These are phyloP conservation scores for Daldinia childiae DNA, from an alignment of 495 filamentous ascomycete genomes.

Conservation along the genomic window DNA sequence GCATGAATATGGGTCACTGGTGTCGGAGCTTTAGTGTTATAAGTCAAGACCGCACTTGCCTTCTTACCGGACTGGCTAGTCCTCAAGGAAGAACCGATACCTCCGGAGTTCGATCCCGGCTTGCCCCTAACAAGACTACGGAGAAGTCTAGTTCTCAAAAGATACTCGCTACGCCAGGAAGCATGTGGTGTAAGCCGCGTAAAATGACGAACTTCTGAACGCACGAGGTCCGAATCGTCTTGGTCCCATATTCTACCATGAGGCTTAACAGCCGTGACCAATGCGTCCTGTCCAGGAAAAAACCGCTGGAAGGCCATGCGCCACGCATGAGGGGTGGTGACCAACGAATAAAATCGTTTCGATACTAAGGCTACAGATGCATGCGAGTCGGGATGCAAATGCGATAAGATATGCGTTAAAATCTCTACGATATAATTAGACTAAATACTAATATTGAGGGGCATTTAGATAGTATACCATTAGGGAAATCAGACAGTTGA, in stretches of 20 bases:
- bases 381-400: constrained; percentile 82
- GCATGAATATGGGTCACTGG: constrained; percentile 81
- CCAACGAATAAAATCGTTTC: constrained; percentile 79
- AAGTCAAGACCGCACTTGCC: constrained; percentile 70
- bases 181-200: constrained; percentile 78
- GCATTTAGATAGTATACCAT: constrained; percentile 66
- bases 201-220: constrained; percentile 70
- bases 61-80: constrained; percentile 64
- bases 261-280: constrained; percentile 48
- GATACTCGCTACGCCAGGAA: constrained; percentile 94
- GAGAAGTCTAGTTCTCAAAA: constrained; percentile 83
- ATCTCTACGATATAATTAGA: constrained; percentile 70
- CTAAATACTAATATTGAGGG: neutral
- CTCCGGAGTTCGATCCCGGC: constrained; percentile 56
- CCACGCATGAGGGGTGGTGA: constrained; percentile 92
- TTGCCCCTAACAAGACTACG: constrained; percentile 80
- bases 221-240: constrained; percentile 68
- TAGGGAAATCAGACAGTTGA: constrained; percentile 75
- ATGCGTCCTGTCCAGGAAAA: constrained; percentile 76
- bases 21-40: constrained; percentile 79
- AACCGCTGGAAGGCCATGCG: constrained; percentile 86
- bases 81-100: constrained; percentile 50
- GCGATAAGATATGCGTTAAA: constrained; percentile 88
- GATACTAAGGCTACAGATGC: constrained; percentile 82
- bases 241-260: constrained; percentile 50